These are phyloP conservation scores for Cystobasidium pallidum DNA, from an alignment of 1,284 basidiomycete genomes.

Conservation along the genomic window DNA sequence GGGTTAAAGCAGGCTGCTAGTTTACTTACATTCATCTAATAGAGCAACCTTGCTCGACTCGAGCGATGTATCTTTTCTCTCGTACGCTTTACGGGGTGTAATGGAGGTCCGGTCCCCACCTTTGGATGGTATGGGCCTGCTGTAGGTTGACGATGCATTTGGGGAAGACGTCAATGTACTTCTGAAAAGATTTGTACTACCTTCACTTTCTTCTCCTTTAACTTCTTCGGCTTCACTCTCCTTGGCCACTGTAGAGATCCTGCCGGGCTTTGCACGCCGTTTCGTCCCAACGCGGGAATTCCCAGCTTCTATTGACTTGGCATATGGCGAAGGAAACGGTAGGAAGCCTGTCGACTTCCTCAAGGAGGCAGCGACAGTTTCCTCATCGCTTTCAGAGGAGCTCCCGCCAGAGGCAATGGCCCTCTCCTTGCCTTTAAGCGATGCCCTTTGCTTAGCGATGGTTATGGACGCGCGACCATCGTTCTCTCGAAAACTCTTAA, in stretches of 20 bases:
- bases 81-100: background rate
- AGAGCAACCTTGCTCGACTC: background rate
- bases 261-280: background rate
- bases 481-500: background rate
- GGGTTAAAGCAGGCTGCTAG: no score
- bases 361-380: constrained; percentile 11
- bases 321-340: background rate
- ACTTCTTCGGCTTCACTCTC: no score
- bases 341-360: background rate
- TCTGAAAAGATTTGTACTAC: background rate
- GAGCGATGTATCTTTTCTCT: background rate
- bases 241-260: background rate
- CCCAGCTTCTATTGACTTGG: background rate
- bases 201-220: background rate
- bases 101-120: no score
- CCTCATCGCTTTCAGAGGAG: constrained; percentile 22
- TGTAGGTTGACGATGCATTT: background rate
- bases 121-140: background rate
- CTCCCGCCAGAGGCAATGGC: background rate
- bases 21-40: background rate
- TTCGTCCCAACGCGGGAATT: background rate
- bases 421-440: constrained; percentile 7
- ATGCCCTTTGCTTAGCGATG: background rate
- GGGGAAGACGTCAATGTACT: background rate
- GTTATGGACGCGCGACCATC: background rate